Evolutionary conservation across 2,329 filamentous ascomycete species (phyloP).

Genomic region (Sclerotinia borealis): DNA sequence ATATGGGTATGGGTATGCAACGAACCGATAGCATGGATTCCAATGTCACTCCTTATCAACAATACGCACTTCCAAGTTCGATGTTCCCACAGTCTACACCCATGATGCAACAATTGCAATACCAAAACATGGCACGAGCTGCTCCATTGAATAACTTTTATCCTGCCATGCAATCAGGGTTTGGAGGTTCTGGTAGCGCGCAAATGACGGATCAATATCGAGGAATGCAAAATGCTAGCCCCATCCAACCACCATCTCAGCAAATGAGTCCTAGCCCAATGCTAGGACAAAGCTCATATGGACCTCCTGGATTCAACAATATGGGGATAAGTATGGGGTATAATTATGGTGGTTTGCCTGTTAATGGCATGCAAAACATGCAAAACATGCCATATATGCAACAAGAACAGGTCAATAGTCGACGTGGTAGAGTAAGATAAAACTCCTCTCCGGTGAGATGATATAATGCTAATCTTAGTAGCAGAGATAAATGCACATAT

Average conservation of each 20-base stretch:
- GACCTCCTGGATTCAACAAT: slow-evolving; percentile 43
- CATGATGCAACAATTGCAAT: slow-evolving; percentile 48
- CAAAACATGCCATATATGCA: slow-evolving; percentile 47
- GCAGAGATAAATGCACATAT: slow-evolving; percentile 10
- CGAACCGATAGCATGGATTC: slow-evolving; percentile 49
- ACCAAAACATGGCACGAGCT: slow-evolving; percentile 49
- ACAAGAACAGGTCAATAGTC: slow-evolving; percentile 50
- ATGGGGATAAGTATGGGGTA: slow-evolving; percentile 42
- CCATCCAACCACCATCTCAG: slow-evolving; percentile 37
- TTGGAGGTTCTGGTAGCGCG: slow-evolving; percentile 46
- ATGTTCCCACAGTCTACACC: slow-evolving; percentile 43
- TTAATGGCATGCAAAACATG: slow-evolving; percentile 40
- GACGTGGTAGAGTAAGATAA: slow-evolving; percentile 50
- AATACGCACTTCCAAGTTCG: slow-evolving; percentile 45
- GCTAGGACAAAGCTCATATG: slow-evolving; percentile 38
- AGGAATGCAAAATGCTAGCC: slow-evolving; percentile 45
- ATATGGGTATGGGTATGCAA: slow-evolving; percentile 46
- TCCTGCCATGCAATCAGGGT: slow-evolving; percentile 49
- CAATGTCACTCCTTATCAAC: slow-evolving; percentile 43
- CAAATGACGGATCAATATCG: slow-evolving; percentile 50
- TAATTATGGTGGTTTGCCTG: slow-evolving; percentile 41
- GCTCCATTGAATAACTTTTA: slow-evolving; percentile 51
- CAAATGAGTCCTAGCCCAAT: slow-evolving; percentile 39
- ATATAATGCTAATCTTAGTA: neutral
- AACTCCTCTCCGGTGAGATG: neutral